phyloP scores from a whole-genome alignment of 495 filamentous ascomycete species.

The Trichoderma orchidacearum region DNA sequence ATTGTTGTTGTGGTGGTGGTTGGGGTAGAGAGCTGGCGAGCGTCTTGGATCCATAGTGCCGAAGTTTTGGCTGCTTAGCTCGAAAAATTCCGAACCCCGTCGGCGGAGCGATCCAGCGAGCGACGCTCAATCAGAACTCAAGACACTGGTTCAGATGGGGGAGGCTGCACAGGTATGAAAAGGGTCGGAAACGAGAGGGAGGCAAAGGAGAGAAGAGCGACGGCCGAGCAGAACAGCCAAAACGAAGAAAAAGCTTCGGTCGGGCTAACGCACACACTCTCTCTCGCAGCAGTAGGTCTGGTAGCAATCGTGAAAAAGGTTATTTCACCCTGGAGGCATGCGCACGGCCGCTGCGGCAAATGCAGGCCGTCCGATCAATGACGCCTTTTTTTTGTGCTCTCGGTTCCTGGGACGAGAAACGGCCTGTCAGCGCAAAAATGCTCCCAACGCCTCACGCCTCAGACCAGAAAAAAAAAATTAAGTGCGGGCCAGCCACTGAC shows the following conservation, averaged over 20 bases:
- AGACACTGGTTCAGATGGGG: not conserved
- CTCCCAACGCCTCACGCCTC: not conserved
- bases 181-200: not conserved
- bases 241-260: no score
- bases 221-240: not conserved
- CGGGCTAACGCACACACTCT: no score
- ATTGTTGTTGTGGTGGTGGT: constrained; percentile 21
- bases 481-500: not conserved
- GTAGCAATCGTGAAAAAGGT: no score
- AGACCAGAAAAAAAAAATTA: not conserved
- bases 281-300: not conserved
- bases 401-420: no score
- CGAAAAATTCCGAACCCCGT: not conserved
- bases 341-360: not conserved
- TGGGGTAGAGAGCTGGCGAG: constrained; percentile 4
- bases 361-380: not conserved
- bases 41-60: constrained; percentile 20
- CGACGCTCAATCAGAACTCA: not conserved
- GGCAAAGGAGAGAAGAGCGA: not conserved
- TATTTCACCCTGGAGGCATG: not conserved
- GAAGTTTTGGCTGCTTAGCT: constrained; percentile 2
- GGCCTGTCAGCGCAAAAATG: not conserved
- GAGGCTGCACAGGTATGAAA: not conserved
- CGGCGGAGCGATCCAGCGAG: not conserved
- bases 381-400: no score